Evolutionary conservation across 2,329 filamentous ascomycete species (phyloP).

Genomic region (Fusarium redolens): DNA sequence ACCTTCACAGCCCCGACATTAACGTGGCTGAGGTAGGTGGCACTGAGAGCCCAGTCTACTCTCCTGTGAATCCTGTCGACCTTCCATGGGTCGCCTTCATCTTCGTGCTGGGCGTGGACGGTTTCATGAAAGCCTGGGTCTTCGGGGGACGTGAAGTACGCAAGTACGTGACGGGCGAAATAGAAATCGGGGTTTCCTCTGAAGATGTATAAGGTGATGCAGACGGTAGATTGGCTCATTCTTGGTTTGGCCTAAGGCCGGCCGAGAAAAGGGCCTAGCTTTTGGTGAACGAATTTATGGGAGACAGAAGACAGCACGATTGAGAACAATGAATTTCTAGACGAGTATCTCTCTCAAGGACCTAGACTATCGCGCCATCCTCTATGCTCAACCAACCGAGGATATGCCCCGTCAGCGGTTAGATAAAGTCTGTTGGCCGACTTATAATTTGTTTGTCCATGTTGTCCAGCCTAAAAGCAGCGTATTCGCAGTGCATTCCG

Average conservation of each 20-base stretch:
- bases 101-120: neutral
- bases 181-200: neutral
- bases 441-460: neutral
- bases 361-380: neutral
- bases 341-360: neutral
- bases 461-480: neutral
- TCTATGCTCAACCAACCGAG: too few relatives aligned
- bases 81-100: neutral
- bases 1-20: neutral
- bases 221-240: neutral
- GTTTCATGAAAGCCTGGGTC: neutral
- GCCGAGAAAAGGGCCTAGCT: neutral
- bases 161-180: neutral
- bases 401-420: neutral
- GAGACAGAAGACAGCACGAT: neutral
- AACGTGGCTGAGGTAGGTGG: neutral
- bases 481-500: neutral
- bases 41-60: neutral
- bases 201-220: neutral
- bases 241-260: neutral
- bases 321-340: neutral
- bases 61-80: neutral
- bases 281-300: too few relatives aligned
- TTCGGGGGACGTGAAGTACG: neutral
- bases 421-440: neutral